Evolutionary conservation across 2,329 filamentous ascomycete species (phyloP).

Genomic region (Raffaelea arxii): DNA sequence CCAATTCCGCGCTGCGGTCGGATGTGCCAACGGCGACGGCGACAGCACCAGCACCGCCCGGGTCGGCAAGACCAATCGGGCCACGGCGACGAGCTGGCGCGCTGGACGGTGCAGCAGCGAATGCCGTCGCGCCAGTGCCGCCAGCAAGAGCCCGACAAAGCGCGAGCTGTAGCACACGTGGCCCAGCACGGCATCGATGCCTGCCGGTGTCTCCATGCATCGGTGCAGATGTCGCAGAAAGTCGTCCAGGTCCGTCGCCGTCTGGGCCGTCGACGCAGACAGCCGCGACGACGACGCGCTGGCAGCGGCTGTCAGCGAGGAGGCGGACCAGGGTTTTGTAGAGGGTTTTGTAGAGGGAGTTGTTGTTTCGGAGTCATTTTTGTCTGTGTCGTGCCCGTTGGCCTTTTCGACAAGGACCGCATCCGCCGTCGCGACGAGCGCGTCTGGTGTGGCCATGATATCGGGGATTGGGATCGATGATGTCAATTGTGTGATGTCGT

Average conservation of each 20-base stretch:
- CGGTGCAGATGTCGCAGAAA: conserved; percentile 48
- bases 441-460: too few species aligned
- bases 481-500: too few species aligned
- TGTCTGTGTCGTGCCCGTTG: too few species aligned
- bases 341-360: neutral
- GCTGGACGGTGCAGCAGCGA: conserved; percentile 42
- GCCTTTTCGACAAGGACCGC: too few species aligned
- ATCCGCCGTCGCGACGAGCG: too few species aligned
- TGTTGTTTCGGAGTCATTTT: too few species aligned
- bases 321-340: conserved; percentile 8
- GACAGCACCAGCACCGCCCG: conserved; percentile 3
- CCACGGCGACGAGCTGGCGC: conserved; percentile 41
- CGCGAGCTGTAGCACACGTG: conserved; percentile 59
- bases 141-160: conserved; percentile 40
- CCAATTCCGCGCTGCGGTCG: neutral
- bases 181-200: conserved; percentile 61
- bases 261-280: conserved; percentile 19
- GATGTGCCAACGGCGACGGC: neutral
- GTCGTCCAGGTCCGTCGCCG: conserved; percentile 35
- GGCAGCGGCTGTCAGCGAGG: conserved; percentile 8
- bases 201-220: conserved; percentile 56
- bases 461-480: too few species aligned
- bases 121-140: conserved; percentile 39
- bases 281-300: conserved; percentile 6
- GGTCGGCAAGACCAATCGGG: conserved; percentile 29